Evolutionary conservation across 2,329 filamentous ascomycete genomes (phyloP).

Genomic region (Blastomyces silverae): DNA sequence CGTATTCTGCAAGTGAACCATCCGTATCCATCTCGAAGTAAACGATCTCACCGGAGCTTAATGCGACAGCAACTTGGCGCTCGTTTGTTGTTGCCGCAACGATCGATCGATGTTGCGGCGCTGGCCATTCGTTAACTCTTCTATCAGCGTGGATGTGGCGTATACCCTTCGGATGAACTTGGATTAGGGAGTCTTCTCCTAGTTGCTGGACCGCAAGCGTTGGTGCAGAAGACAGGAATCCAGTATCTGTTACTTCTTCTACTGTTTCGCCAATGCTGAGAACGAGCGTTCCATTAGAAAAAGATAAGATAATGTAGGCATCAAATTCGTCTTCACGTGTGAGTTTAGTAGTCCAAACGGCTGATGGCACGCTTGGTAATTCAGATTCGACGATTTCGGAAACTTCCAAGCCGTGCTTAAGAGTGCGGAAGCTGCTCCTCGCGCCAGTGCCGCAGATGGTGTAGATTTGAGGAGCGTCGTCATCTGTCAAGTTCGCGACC

Average conservation of each 20-base stretch:
- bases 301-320: constrained; percentile 91
- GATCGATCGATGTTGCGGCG: constrained; percentile 88
- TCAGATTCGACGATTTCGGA: constrained; percentile 94
- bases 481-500: constrained; percentile 79
- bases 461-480: constrained; percentile 96
- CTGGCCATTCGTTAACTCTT: constrained; percentile 84
- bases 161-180: constrained; percentile 95
- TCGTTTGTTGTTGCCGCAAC: constrained; percentile 91
- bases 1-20: constrained; percentile 83
- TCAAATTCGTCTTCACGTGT: constrained; percentile 76
- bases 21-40: constrained; percentile 97
- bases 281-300: constrained; percentile 82
- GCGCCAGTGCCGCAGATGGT: constrained; percentile 83
- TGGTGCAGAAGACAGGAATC: constrained; percentile 79
- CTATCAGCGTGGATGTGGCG: constrained; percentile 73
- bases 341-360: constrained; percentile 93
- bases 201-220: constrained; percentile 91
- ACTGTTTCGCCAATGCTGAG: constrained; percentile 95
- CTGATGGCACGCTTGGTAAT: constrained; percentile 76
- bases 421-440: constrained; percentile 79
- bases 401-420: constrained; percentile 89
- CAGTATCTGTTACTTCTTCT: constrained; percentile 88
- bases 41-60: constrained; percentile 93
- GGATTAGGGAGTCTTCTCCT: constrained; percentile 84
- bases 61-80: constrained; percentile 82